phyloP scores from a whole-genome alignment of 352 stramenopile genomes.

The Phytophthora sp. region DNA sequence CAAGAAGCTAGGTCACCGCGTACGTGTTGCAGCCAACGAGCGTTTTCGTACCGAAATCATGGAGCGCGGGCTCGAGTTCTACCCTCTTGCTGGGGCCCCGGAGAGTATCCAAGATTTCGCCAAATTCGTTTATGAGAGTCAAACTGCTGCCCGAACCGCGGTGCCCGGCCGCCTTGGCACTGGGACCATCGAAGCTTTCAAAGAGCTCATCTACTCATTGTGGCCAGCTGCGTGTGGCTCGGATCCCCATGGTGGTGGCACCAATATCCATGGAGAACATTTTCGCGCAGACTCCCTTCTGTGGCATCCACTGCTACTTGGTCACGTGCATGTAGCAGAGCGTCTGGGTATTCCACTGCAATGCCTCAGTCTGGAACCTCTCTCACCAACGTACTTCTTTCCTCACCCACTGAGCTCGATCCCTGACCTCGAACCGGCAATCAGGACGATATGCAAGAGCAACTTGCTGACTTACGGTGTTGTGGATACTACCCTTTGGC shows the following conservation, averaged over 20 bases:
- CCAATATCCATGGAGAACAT: slow-evolving; percentile 14
- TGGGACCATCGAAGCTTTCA: slow-evolving; percentile 26
- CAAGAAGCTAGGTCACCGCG: slow-evolving; percentile 61
- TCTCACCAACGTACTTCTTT: slow-evolving; percentile 41
- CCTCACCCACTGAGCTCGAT: slow-evolving; percentile 34
- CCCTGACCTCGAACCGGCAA: slow-evolving; percentile 3
- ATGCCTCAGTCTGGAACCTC: slow-evolving; percentile 34
- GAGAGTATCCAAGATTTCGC: slow-evolving; percentile 20
- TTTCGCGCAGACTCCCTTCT: slow-evolving; percentile 49
- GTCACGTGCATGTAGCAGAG: slow-evolving; percentile 43
- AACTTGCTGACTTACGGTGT: slow-evolving; percentile 35
- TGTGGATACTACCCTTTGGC: slow-evolving; percentile 27
- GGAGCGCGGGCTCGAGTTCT: slow-evolving; percentile 39
- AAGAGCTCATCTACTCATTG: slow-evolving; percentile 38
- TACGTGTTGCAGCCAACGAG: slow-evolving; percentile 76
- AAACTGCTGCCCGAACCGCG: not conserved
- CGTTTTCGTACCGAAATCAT: slow-evolving; percentile 58
- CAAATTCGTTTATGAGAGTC: slow-evolving; percentile 9
- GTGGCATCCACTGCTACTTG: slow-evolving; percentile 39
- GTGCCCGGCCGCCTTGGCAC: not conserved
- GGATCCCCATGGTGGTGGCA: slow-evolving; percentile 33
- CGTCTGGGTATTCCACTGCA: slow-evolving; percentile 51
- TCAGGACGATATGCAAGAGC: slow-evolving; percentile 30
- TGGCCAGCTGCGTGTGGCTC: slow-evolving; percentile 37
- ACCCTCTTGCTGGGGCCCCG: slow-evolving; percentile 28